A percentile compares a stretch with the other conserved stretches of the same genome.
These are phyloP conservation scores for Claviceps sp. DNA, from an alignment of 2,329 filamentous ascomycete species.

Conservation along the genomic window DNA sequence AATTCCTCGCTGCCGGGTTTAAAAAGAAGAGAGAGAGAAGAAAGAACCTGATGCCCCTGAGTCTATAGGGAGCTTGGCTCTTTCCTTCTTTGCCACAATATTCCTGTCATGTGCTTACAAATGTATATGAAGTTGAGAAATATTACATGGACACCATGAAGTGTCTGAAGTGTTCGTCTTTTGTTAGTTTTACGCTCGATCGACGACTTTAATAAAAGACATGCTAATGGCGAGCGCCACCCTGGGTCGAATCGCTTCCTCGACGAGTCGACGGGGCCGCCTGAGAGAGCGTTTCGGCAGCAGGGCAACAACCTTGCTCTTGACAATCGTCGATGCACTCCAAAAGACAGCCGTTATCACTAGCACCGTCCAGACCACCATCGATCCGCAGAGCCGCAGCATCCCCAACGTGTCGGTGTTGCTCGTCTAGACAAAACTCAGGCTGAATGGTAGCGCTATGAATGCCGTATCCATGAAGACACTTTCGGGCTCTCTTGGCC, in stretches of 20 bases:
- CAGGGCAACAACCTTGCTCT: slow-evolving; percentile 19
- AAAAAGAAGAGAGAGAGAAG: neutral
- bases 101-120: too few relatives aligned
- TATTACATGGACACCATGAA: too few relatives aligned
- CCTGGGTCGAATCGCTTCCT: slow-evolving; percentile 20
- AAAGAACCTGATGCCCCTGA: neutral
- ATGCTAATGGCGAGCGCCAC: slow-evolving; percentile 1
- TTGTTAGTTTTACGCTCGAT: too few relatives aligned
- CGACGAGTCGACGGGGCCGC: slow-evolving; percentile 21
- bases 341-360: slow-evolving; percentile 32
- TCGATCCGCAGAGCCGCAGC: slow-evolving; percentile 23
- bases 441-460: slow-evolving; percentile 97
- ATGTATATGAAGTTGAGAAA: too few relatives aligned
- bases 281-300: slow-evolving; percentile 18
- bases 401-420: slow-evolving; percentile 27
- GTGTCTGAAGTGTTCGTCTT: too few relatives aligned
- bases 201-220: too few relatives aligned
- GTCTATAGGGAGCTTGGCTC: too few relatives aligned
- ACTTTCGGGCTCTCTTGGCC: slow-evolving; percentile 68
- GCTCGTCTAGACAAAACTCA: slow-evolving; percentile 55
- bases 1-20: too few relatives aligned
- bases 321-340: slow-evolving; percentile 29
- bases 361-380: slow-evolving; percentile 16
- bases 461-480: slow-evolving; percentile 89
- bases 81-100: too few relatives aligned